Evolutionary conservation across 345 rosid species (phyloP), one percentile per base, ranked within the genome.

Genomic region (Gossypium herbaceum): DNA sequence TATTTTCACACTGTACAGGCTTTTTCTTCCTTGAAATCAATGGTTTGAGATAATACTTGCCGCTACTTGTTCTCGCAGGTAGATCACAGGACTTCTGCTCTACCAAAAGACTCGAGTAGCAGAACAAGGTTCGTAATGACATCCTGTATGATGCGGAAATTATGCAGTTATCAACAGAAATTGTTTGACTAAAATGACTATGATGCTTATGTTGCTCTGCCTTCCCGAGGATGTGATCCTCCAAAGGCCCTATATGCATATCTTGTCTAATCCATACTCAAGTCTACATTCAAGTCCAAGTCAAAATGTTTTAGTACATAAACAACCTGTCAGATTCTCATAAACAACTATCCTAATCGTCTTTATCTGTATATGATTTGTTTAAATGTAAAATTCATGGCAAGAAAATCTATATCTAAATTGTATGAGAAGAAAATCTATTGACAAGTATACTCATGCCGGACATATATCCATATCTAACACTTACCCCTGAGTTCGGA

Each of bases 51-150:
- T 82, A n/a, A 52, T 51, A 56, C 41, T 50, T 67, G 58, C n/a
- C 17, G 15, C 47, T 24, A 25, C 56, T 76, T 29, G n/a, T 77
- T 61, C 20, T 61, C 56, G 66, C 85, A 95, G 98, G 86, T 77
- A 62, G 88, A 82, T 45, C 90, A 80, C 56, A 85, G 81, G 75
- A 67, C 87, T 73, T 80, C 84, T 16, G 68, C 81, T 41, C 85
- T 85, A 74, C 79, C 85, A 2, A 84, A 81, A 81, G 86, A 84
- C 61, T 76, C 60, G 59, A 75, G 61, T 29, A 25, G 27, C 7
- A 82, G 65, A 70, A 57, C 88, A 87, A 85, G 88, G 97, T 92
- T 27, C 3, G 76, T 54, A 71, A 57, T 68, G 72, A 64, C 51
- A 1, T 56, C n/a, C 17, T 69, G 55, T 19, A 19, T 20, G 41